These are phyloP conservation scores for Stentor coeruleus DNA, from an alignment of 73 alveolate species.

Conservation along the genomic window DNA sequence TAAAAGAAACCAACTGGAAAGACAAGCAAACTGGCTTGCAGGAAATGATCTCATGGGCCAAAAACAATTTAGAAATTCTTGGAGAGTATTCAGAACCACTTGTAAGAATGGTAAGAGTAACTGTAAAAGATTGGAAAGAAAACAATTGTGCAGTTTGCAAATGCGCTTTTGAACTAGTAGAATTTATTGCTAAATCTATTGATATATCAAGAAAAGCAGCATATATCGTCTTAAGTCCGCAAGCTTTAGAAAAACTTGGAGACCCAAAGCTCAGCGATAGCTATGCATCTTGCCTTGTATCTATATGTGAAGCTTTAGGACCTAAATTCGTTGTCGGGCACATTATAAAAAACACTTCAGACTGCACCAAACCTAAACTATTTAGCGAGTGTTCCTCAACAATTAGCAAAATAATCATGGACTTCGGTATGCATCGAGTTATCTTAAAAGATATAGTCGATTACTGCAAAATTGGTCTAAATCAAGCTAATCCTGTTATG, in stretches of 20 bases:
- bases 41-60: slow-evolving; percentile 29
- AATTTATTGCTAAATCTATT: slow-evolving; percentile 33
- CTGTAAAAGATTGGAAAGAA: slow-evolving; percentile 84
- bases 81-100: slow-evolving; percentile 53
- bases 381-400: slow-evolving; percentile 56
- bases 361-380: slow-evolving; percentile 52
- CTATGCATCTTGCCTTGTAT: slow-evolving; percentile 40
- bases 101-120: slow-evolving; percentile 53
- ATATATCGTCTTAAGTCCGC: slow-evolving; percentile 46
- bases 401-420: slow-evolving; percentile 51
- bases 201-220: slow-evolving; percentile 53
- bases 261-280: slow-evolving; percentile 53
- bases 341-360: slow-evolving; percentile 41
- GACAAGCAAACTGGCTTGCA: slow-evolving; percentile 48
- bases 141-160: slow-evolving; percentile 69
- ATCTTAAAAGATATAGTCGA: slow-evolving; percentile 75
- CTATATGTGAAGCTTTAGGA: slow-evolving; percentile 58
- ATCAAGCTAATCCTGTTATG: slow-evolving; percentile 65
- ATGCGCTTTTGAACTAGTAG: slow-evolving; percentile 48
- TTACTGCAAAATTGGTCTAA: slow-evolving; percentile 49
- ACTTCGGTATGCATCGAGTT: slow-evolving; percentile 57
- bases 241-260: slow-evolving; percentile 61
- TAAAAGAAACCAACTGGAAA: slow-evolving; percentile 59
- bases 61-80: slow-evolving; percentile 27
- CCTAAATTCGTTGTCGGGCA: slow-evolving; percentile 51